Evolutionary conservation across 352 stramenopile species (phyloP), one percentile per base, ranked within the genome.

Genomic region (Pythium rishiriense): DNA sequence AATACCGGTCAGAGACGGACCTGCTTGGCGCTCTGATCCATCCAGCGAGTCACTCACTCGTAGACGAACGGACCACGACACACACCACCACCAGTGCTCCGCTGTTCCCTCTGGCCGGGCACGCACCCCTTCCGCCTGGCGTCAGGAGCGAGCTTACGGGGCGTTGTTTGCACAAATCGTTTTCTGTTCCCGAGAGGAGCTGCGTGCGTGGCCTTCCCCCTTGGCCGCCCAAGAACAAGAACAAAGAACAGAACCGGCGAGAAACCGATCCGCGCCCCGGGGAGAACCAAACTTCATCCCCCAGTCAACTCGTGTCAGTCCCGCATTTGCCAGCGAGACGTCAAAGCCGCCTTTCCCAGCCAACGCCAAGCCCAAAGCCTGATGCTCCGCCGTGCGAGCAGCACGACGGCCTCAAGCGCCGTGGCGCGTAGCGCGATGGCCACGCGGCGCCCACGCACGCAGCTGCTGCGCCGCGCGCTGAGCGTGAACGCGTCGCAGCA

Each of bases 401-500:
- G 37, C 21, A 43, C 35, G 17, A 25, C 25, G 21, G 41, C 39
- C 19, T 43, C 47, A 4, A 31, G 14, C 14, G 31, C 58, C 19
- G 62, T 54, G 28, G 66, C 60, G 35, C 53, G 48, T 28, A 48
- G 37, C 53, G 46, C 58, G 35, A 19, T 62, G 35, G 58, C 65
- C 41, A 39, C 31, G 53, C 66, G 66, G 7, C 66, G 66, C 19
- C 66, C 58, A 15, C 52, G 54, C 51, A 9, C 57, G 31, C 17
- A 60, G 26, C 24, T 61, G 41, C 41, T 58, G 24, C 66, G 51
- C 17, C 66, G 66, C 25, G 66, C 66, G 5, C 41, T 73, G 66
- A 73, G 66, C 43, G 60, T 73, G 26, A 69, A 69, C 45, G 60
- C 56, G 6, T 69, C 60, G 41, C 49, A 51, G 47, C 59, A 63